Conservation (phyloP, 1,284 basidiomycete genomes). For the Cutaneotrichosporon cyanovorans region DNA sequence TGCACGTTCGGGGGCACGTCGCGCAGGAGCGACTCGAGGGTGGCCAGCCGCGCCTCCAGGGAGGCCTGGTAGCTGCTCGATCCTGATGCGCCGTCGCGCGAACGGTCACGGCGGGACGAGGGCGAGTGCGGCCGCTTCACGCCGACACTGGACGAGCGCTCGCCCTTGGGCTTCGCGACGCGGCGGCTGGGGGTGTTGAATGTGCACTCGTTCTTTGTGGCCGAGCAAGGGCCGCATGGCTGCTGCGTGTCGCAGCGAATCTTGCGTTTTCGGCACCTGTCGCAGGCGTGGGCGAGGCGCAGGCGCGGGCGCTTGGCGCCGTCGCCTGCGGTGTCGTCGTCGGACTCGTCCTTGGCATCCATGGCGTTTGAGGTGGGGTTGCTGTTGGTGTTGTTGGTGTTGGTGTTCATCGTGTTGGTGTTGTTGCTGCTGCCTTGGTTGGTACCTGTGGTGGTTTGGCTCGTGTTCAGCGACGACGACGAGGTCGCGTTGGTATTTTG, state of each 20-base stretch:
- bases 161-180: conserved; percentile 35
- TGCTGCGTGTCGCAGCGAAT: conserved; percentile 46
- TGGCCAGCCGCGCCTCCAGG: conserved; percentile 43
- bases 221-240: conserved; percentile 46
- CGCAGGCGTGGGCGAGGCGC: conserved; percentile 41
- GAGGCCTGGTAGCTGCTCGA: conserved; percentile 24
- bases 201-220: conserved; percentile 43
- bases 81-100: neutral
- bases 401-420: neutral
- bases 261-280: conserved; percentile 40
- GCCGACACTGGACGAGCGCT: conserved; percentile 14
- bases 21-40: conserved; percentile 43
- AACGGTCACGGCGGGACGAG: conserved; percentile 3
- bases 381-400: neutral
- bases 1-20: conserved; percentile 46
- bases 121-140: conserved; percentile 32
- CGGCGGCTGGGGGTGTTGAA: conserved; percentile 46
- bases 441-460: neutral
- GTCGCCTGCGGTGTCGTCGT: conserved; percentile 7
- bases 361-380: neutral
- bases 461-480: no score
- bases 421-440: conserved; percentile 1
- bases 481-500: neutral
- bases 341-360: conserved; percentile 18
- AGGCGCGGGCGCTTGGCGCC: conserved; percentile 42